These are phyloP conservation scores for Stachybotrys chartarum DNA, from an alignment of 2,329 filamentous ascomycete genomes.

Conservation along the genomic window DNA sequence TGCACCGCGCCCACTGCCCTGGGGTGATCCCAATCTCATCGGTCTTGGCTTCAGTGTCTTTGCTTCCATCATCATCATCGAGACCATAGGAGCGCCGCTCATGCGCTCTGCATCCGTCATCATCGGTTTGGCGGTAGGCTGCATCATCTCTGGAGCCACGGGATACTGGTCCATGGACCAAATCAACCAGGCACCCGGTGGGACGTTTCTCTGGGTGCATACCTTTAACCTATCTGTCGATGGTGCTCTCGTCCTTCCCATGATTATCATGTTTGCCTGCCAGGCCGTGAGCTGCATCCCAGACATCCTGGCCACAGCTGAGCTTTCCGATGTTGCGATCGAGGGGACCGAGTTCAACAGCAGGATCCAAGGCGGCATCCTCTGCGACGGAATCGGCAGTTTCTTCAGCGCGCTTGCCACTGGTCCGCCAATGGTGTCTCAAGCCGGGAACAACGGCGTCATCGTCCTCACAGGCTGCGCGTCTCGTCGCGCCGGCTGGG, in stretches of 20 bases:
- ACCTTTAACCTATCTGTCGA: conserved; percentile 5
- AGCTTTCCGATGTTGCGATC: conserved; percentile 5
- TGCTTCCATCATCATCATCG: conserved; percentile 3
- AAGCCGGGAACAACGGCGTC: conserved; percentile 6
- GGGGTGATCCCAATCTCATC: conserved; percentile 5
- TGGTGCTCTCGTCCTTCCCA: conserved; percentile 4
- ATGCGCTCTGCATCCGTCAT: conserved; percentile 5
- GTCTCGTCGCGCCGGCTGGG: conserved; percentile 5
- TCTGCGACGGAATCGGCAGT: conserved; percentile 6
- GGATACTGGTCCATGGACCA: conserved; percentile 4
- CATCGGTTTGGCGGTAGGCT: conserved; percentile 3
- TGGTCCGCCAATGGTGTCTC: conserved; percentile 4
- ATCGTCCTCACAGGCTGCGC: conserved; percentile 6
- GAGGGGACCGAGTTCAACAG: conserved; percentile 6
- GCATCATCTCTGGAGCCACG: conserved; percentile 5
- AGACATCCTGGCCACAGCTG: conserved; percentile 5
- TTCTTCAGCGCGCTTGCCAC: conserved; percentile 4
- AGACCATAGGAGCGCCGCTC: conserved; percentile 5
- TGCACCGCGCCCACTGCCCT: conserved; percentile 4
- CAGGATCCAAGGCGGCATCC: conserved; percentile 5
- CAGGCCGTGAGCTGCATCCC: conserved; percentile 5
- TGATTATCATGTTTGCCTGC: conserved; percentile 6
- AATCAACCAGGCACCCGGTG: conserved; percentile 1
- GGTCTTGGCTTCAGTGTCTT: conserved; percentile 6
- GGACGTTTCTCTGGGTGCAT: conserved; percentile 4